These are phyloP conservation scores for Rhizopogon vinicolor DNA, from an alignment of 768 basidiomycete genomes.

Conservation along the genomic window DNA sequence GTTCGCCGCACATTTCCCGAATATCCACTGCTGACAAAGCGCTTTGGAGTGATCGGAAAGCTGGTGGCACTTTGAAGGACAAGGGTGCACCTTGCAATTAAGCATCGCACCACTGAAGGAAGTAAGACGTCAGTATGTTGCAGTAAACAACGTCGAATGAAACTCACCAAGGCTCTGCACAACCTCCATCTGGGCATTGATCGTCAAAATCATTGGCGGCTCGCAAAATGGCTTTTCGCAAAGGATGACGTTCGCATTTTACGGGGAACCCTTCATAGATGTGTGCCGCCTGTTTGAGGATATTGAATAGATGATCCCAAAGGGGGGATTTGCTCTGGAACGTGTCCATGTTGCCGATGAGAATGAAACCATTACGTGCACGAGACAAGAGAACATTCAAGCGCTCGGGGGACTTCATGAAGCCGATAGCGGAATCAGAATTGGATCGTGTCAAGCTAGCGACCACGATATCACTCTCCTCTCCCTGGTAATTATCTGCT, in stretches of 20 bases:
- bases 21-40: slow-evolving; percentile 33
- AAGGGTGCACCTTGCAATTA: slow-evolving; percentile 45
- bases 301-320: slow-evolving; percentile 41
- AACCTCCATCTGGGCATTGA: slow-evolving; percentile 58
- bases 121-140: not conserved
- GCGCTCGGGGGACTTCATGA: slow-evolving; percentile 62
- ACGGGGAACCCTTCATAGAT: slow-evolving; percentile 56
- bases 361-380: slow-evolving; percentile 52
- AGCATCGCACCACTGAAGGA: slow-evolving; percentile 37
- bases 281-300: slow-evolving; percentile 36
- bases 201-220: slow-evolving; percentile 42
- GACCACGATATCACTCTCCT: slow-evolving; percentile 61
- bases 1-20: slow-evolving; percentile 30
- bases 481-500: slow-evolving; percentile 67
- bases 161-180: slow-evolving; percentile 47
- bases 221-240: slow-evolving; percentile 31
- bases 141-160: not conserved
- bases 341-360: slow-evolving; percentile 56
- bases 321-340: slow-evolving; percentile 44
- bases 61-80: slow-evolving; percentile 58
- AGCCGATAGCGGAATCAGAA: slow-evolving; percentile 48
- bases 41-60: slow-evolving; percentile 51
- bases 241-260: slow-evolving; percentile 47
- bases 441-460: slow-evolving; percentile 56
- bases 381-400: slow-evolving; percentile 61